These are phyloP conservation scores for Myxozyma neotropica DNA, from an alignment of 805 yeast genomes.

Conservation along the genomic window DNA sequence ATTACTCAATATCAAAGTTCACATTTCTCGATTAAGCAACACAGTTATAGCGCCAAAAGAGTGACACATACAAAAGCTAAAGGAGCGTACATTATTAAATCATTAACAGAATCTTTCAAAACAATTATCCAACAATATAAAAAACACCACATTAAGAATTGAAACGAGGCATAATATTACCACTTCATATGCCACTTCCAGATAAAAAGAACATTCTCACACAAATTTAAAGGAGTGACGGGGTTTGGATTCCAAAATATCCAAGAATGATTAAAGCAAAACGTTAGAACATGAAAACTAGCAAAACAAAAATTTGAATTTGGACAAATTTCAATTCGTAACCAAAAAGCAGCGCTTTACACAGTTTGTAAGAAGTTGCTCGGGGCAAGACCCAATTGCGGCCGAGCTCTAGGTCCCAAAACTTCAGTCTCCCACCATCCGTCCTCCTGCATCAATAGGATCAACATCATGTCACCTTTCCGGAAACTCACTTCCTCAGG, in stretches of 20 bases:
- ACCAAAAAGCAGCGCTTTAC: neutral
- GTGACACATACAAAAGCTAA: neutral
- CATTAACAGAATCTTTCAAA: neutral
- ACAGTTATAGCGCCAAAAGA: too few species aligned
- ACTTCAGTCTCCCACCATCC: slow-evolving; percentile 79
- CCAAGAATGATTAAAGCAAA: too few species aligned
- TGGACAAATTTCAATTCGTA: neutral
- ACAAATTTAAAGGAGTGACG: too few species aligned
- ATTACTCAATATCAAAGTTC: neutral
- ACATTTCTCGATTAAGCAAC: too few species aligned
- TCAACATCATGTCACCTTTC: slow-evolving; percentile 58
- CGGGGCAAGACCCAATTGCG: slow-evolving; percentile 60
- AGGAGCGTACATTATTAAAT: neutral
- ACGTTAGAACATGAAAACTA: neutral
- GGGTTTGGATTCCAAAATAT: too few species aligned
- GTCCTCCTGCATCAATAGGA: slow-evolving; percentile 62
- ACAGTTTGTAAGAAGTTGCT: slow-evolving; percentile 50
- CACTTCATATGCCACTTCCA: neutral
- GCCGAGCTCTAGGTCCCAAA: slow-evolving; percentile 43
- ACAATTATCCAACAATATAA: neutral
- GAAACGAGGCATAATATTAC: too few species aligned
- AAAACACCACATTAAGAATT: too few species aligned
- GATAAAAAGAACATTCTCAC: neutral
- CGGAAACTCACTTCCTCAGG: slow-evolving; percentile 63
- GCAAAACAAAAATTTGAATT: neutral